Conservation (phyloP, 495 filamentous ascomycete genomes). For the Cudoniella acicularis region DNA sequence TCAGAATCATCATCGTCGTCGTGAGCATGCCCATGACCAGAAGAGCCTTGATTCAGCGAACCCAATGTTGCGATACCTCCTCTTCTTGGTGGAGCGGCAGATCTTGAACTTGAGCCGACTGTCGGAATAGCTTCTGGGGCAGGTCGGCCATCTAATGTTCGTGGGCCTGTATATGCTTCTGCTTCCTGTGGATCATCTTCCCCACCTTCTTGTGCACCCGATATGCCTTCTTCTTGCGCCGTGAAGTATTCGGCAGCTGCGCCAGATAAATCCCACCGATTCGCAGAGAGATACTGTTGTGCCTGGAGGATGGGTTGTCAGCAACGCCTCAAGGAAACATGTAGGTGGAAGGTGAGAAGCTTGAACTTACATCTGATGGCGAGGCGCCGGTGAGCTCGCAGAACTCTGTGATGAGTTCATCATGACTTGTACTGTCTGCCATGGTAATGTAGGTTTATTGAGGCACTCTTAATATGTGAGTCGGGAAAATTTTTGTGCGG, state of each 20-base stretch:
- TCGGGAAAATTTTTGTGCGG: neutral
- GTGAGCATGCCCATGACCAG: conserved; percentile 49
- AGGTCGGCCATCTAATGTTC: conserved; percentile 52
- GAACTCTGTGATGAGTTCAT: conserved; percentile 70
- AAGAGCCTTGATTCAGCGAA: conserved; percentile 43
- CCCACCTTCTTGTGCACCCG: conserved; percentile 38
- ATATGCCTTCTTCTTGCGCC: conserved; percentile 55
- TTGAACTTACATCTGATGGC: conserved; percentile 55
- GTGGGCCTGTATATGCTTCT: conserved; percentile 47
- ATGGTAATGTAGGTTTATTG: too few species aligned
- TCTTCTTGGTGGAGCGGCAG: conserved; percentile 35
- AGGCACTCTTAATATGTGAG: too few species aligned
- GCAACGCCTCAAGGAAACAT: too few species aligned
- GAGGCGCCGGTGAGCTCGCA: conserved; percentile 64
- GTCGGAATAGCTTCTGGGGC: conserved; percentile 35
- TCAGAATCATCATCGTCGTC: conserved; percentile 57
- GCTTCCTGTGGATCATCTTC: conserved; percentile 27
- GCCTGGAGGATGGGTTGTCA: conserved; percentile 48
- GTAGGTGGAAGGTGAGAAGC: neutral
- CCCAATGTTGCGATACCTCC: conserved; percentile 53
- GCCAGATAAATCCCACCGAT: conserved; percentile 64
- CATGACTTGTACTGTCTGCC: conserved; percentile 57
- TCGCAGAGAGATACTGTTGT: conserved; percentile 61
- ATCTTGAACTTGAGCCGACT: conserved; percentile 30
- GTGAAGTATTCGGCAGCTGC: conserved; percentile 70